These are phyloP conservation scores for Biscogniauxia marginata DNA, from an alignment of 2,329 filamentous ascomycete genomes.

Conservation along the genomic window DNA sequence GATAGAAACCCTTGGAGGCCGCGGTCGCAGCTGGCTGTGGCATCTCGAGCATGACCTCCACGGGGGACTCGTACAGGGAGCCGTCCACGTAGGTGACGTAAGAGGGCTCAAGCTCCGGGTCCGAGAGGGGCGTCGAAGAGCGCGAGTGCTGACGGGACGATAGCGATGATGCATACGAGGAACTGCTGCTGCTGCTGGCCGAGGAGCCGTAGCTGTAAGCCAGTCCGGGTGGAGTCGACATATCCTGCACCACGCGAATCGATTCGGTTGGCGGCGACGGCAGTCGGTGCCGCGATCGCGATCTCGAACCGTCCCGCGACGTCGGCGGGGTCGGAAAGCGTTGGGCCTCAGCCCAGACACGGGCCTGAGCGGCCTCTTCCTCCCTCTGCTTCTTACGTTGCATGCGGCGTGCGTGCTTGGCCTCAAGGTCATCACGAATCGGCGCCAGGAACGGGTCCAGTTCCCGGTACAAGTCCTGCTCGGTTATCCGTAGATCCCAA, in stretches of 20 bases:
- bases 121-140: slow-evolving; percentile 51
- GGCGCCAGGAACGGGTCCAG: slow-evolving; percentile 86
- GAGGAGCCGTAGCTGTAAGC: slow-evolving; percentile 41
- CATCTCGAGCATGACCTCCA: slow-evolving; percentile 43
- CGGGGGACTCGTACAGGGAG: slow-evolving; percentile 50
- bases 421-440: slow-evolving; percentile 63
- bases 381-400: slow-evolving; percentile 41
- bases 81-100: slow-evolving; percentile 35
- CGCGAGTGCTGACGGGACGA: slow-evolving; percentile 47
- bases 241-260: slow-evolving; percentile 38
- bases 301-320: slow-evolving; percentile 41
- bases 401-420: slow-evolving; percentile 50
- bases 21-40: slow-evolving; percentile 34
- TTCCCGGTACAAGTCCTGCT: slow-evolving; percentile 82
- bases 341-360: slow-evolving; percentile 35
- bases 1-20: slow-evolving; percentile 21
- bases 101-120: slow-evolving; percentile 43
- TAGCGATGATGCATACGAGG: slow-evolving; percentile 45
- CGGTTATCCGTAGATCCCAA: slow-evolving; percentile 86
- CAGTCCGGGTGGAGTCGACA: slow-evolving; percentile 48
- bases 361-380: slow-evolving; percentile 39
- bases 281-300: slow-evolving; percentile 34
- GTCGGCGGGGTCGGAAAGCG: slow-evolving; percentile 47
- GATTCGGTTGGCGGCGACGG: slow-evolving; percentile 39
- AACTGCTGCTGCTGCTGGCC: slow-evolving; percentile 41